Base-by-base conservation (phyloP, 2,329 filamentous ascomycete genomes). In the Xylaria hypoxylon region DNA sequence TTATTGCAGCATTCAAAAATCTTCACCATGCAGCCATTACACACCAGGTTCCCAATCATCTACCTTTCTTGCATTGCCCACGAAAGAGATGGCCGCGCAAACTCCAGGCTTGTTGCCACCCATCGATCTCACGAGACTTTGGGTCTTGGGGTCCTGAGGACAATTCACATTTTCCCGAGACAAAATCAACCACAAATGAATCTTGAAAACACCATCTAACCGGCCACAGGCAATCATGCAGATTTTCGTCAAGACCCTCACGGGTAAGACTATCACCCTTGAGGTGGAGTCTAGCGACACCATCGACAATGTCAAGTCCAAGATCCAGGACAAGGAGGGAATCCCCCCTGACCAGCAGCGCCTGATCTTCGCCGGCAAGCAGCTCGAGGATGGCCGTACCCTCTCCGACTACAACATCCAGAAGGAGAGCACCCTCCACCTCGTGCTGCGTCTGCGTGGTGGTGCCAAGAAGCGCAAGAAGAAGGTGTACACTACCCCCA, bases 381-480 rank as follows among this genome's bases (percentile, higher is more conserved):
- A 99, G 89, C 94, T 99, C 81, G 96, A 98, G 87, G 96, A 99
- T 81, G 96, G 96, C 84, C 95, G 96, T 80, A 98, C 96, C 78
- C 93, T 99, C 75, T 96, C 92, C 81, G 96, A 99, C 88, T 99
- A 99, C 93, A 99, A 98, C 91, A 98, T 99, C 89, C 96, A 99
- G 91, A 99, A 99, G 92, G 95, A 98, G 90, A 94, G 90, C 77
- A 99, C 96, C 79, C 94, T 99, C 76, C 96, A 99, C 87, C 87
- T 98, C 78, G 96, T 99, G 79, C 91, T 99, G 78, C 93, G 96
- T 82, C 94, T 99, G 71, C 96, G 95, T 89, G 96, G 96, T 89
- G 96, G 95, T 85, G 94, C 85, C 82, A 99, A 99, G 94, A 97
- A 98, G 93, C 91, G 96, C 86, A 99, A 99, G 93, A 97, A 97